Evolutionary conservation across 805 yeast genomes (phyloP).

Genomic region (Priceomyces fermenticarens): DNA sequence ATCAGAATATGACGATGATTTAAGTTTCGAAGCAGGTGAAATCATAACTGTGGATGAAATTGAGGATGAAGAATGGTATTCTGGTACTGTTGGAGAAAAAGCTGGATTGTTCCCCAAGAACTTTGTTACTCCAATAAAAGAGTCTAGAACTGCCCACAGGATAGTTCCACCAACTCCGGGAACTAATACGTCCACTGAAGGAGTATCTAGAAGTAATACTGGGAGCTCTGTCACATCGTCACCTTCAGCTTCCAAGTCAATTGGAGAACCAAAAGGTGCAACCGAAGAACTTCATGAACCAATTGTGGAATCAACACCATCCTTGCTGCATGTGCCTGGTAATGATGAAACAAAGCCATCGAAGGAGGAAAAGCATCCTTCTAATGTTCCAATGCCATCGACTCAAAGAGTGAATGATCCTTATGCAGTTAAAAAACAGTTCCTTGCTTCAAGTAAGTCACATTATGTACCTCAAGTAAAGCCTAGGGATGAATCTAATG

Average conservation of each 20-base stretch:
- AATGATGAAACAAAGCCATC: too few relatives aligned
- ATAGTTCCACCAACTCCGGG: neutral
- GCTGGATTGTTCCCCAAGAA: conserved; percentile 86
- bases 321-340: too few relatives aligned
- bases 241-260: too few relatives aligned
- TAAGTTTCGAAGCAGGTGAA: conserved; percentile 67
- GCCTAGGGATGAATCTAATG: conserved; percentile 36
- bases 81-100: conserved; percentile 63
- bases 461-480: conserved; percentile 53
- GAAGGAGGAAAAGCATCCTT: too few relatives aligned
- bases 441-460: conserved; percentile 54
- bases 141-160: neutral
- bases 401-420: conserved; percentile 40
- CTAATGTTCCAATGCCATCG: neutral
- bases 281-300: too few relatives aligned
- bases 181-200: neutral
- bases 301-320: too few relatives aligned
- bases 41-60: conserved; percentile 69
- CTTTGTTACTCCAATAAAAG: conserved; percentile 55
- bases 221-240: too few relatives aligned
- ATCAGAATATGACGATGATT: conserved; percentile 73
- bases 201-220: too few relatives aligned
- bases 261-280: too few relatives aligned
- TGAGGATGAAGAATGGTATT: conserved; percentile 92
- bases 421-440: conserved; percentile 51